A percentile compares a stretch with the other conserved stretches of the same genome.
Conservation (phyloP, 805 yeast species). For the Candida coquimbonensis region DNA sequence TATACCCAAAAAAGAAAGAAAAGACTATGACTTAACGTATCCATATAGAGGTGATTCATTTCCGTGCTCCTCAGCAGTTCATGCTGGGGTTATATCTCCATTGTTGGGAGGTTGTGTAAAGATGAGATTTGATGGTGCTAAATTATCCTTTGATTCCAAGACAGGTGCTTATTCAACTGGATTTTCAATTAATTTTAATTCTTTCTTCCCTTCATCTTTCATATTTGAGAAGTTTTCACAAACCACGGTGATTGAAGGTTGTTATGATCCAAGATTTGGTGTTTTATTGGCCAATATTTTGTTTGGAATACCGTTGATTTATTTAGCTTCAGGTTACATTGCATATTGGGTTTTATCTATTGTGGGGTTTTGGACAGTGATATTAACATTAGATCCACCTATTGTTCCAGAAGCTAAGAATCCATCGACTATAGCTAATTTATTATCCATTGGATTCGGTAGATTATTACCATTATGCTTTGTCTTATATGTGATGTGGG, state of each 20-base stretch:
- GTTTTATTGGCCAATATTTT: conserved; percentile 53
- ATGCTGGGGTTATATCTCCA: conserved; percentile 74
- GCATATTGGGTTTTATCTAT: conserved; percentile 57
- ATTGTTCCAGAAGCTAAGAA: conserved; percentile 44
- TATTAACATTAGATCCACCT: conserved; percentile 78
- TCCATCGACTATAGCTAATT: conserved; percentile 46
- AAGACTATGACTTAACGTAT: conserved; percentile 29
- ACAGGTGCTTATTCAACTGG: conserved; percentile 48
- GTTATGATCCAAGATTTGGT: conserved; percentile 61
- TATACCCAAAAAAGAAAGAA: conserved; percentile 5
- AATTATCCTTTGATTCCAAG: conserved; percentile 38
- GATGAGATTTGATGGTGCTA: conserved; percentile 49
- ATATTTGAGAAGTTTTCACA: conserved; percentile 41
- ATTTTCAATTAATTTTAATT: conserved; percentile 45
- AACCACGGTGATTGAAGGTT: conserved; percentile 35
- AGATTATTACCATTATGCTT: conserved; percentile 72
- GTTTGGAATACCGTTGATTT: conserved; percentile 57
- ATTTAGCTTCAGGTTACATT: conserved; percentile 35
- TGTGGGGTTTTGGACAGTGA: conserved; percentile 80
- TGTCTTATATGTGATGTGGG: conserved; percentile 66
- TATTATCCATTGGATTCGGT: conserved; percentile 65
- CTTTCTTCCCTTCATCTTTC: conserved; percentile 72
- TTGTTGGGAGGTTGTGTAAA: conserved; percentile 73
- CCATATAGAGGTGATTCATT: conserved; percentile 87
- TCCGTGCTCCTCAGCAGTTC: conserved; percentile 86